These are phyloP conservation scores for Carex sylvatica DNA, from an alignment of 202 grass and related monocot genomes.

Conservation along the genomic window DNA sequence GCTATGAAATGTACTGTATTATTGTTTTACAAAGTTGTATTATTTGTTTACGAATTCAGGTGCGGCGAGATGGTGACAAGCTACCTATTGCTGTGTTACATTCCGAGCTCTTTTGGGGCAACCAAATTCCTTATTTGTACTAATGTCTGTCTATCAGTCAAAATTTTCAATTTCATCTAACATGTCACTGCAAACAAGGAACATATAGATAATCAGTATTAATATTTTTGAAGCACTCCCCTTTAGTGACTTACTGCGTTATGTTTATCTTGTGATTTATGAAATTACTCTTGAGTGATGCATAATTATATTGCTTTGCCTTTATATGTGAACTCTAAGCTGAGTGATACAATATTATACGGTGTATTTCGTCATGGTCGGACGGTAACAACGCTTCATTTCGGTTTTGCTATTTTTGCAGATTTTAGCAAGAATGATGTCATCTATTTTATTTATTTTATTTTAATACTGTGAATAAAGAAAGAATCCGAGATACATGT, in stretches of 20 bases:
- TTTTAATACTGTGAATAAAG: too few relatives aligned
- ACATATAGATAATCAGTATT: background rate
- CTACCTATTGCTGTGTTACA: background rate
- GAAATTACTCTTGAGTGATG: background rate
- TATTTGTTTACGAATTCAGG: background rate
- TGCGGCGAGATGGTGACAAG: background rate
- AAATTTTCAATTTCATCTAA: background rate
- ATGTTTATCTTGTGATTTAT: background rate
- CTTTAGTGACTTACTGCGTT: background rate
- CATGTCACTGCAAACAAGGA: background rate
- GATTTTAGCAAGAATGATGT: too few relatives aligned
- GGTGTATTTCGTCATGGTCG: too few relatives aligned
- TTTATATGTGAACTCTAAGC: too few relatives aligned
- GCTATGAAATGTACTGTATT: background rate
- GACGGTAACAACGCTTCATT: too few relatives aligned
- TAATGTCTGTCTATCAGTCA: background rate
- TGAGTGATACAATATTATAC: too few relatives aligned
- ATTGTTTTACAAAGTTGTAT: background rate
- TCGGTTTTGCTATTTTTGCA: too few relatives aligned
- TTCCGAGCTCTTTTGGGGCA: slow-evolving; percentile 16
- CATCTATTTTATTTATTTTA: too few relatives aligned
- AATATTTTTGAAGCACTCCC: background rate
- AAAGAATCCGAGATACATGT: too few relatives aligned
- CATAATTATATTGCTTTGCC: background rate
- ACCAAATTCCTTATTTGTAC: slow-evolving; percentile 6